These are phyloP conservation scores for Hanseniaspora mollemarum DNA, from an alignment of 805 yeast genomes.

Conservation along the genomic window DNA sequence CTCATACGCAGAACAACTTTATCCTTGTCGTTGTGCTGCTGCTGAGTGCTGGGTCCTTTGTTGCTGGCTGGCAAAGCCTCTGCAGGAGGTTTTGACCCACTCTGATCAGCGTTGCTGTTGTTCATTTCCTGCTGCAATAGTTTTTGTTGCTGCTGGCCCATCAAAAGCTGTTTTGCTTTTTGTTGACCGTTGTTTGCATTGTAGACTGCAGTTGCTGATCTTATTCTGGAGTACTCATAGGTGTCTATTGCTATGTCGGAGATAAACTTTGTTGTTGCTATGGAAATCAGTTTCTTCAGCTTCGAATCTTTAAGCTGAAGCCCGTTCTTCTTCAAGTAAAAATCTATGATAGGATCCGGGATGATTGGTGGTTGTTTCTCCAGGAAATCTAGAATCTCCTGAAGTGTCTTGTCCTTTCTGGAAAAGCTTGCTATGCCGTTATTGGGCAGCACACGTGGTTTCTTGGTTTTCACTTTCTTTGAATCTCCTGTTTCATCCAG, in stretches of 20 bases:
- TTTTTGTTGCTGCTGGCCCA: constrained; percentile 47
- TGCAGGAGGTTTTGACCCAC: neutral
- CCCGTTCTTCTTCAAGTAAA: constrained; percentile 76
- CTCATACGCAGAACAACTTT: constrained; percentile 86
- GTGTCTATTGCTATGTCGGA: constrained; percentile 94
- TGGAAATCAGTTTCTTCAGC: constrained; percentile 71
- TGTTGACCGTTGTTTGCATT: constrained; percentile 77
- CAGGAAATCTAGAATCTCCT: constrained; percentile 77
- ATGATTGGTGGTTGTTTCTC: constrained; percentile 91
- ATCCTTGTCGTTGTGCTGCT: constrained; percentile 40
- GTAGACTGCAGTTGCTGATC: constrained; percentile 80
- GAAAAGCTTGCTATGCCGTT: constrained; percentile 57
- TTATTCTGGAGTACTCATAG: constrained; percentile 83
- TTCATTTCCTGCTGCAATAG: constrained; percentile 26
- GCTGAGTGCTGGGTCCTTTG: constrained; percentile 27
- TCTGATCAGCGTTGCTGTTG: constrained; percentile 16
- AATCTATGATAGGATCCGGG: constrained; percentile 93
- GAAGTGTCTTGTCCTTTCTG: constrained; percentile 67
- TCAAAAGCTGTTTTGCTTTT: constrained; percentile 64
- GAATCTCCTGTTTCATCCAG: constrained; percentile 2
- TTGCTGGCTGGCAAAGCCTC: constrained; percentile 21
- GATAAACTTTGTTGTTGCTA: constrained; percentile 92
- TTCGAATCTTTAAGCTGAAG: constrained; percentile 67
- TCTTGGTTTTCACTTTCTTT: constrained; percentile 24
- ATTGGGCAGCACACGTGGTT: constrained; percentile 25